Evolutionary conservation across 2,329 filamentous ascomycete species (phyloP).

Genomic region (Aulographum hederae): DNA sequence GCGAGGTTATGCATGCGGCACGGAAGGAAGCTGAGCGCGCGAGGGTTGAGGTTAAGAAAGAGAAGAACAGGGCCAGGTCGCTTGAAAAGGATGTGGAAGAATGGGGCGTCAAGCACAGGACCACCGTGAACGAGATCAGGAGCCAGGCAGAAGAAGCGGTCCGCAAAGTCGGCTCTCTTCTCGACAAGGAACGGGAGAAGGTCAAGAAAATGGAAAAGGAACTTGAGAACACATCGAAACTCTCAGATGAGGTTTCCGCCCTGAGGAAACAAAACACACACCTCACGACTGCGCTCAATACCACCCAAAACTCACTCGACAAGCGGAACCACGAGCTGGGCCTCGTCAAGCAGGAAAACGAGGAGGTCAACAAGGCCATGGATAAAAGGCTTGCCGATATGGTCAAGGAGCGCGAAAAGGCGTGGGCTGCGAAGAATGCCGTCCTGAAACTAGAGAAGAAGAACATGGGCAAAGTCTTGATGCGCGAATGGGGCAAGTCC

Average conservation of each 20-base stretch:
- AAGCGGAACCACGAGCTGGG: neutral
- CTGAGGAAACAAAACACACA: neutral
- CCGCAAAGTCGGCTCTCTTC: neutral
- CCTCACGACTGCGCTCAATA: neutral
- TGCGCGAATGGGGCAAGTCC: constrained; percentile 64
- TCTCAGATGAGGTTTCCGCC: neutral
- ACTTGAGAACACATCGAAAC: too few relatives aligned
- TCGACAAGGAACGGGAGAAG: neutral
- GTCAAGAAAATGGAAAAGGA: neutral
- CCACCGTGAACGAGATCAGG: neutral
- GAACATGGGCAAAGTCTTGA: constrained; percentile 32
- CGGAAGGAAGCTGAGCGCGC: too few relatives aligned
- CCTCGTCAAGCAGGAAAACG: neutral
- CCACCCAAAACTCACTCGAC: neutral
- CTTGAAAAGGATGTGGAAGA: neutral
- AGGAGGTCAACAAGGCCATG: constrained; percentile 4
- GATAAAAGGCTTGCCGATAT: constrained; percentile 3
- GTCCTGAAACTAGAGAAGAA: constrained; percentile 12
- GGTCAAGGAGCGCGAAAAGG: constrained; percentile 3
- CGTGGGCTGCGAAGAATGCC: constrained; percentile 4
- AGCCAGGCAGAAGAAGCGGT: neutral
- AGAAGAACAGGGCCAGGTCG: neutral
- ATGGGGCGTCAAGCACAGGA: neutral
- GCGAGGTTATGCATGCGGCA: neutral
- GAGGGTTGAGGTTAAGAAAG: neutral